phyloP scores from a whole-genome alignment of 257 asterid genomes.

The Euphrasia confusa region DNA sequence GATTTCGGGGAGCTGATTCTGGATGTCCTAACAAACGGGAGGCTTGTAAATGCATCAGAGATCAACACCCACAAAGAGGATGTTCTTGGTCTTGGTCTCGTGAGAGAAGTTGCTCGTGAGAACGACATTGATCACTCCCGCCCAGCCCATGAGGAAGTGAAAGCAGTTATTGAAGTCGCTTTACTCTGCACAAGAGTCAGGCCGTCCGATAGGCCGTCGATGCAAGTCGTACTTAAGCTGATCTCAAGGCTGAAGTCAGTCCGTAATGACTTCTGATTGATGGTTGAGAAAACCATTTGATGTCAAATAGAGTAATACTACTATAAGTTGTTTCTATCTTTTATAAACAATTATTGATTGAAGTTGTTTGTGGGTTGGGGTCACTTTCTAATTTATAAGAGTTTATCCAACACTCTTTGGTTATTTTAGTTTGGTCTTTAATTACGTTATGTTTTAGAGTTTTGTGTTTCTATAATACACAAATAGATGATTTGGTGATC shows the following conservation, averaged over 20 bases:
- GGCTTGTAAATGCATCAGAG: slow-evolving; percentile 33
- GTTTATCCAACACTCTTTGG: too few species aligned
- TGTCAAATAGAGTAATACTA: slow-evolving; percentile 1
- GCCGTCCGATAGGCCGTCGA: slow-evolving; percentile 62
- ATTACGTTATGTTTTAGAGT: too few species aligned
- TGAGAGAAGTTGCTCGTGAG: slow-evolving; percentile 43
- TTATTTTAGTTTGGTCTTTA: too few species aligned
- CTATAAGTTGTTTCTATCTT: too few species aligned
- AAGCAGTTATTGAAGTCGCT: slow-evolving; percentile 55
- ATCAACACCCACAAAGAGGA: slow-evolving; percentile 31
- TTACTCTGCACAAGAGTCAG: slow-evolving; percentile 59
- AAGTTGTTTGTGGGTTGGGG: too few species aligned
- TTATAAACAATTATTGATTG: too few species aligned
- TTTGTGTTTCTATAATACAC: too few species aligned
- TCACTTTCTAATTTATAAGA: too few species aligned
- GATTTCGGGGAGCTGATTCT: slow-evolving; percentile 65
- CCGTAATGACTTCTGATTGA: slow-evolving; percentile 19
- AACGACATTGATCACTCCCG: slow-evolving; percentile 35
- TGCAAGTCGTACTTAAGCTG: slow-evolving; percentile 58
- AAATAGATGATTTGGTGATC: too few species aligned
- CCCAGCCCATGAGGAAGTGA: slow-evolving; percentile 40
- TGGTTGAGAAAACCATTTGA: not conserved
- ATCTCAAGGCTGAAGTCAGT: slow-evolving; percentile 37
- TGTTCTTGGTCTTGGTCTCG: slow-evolving; percentile 20
- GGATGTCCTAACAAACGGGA: slow-evolving; percentile 58